Percentiles rank a stretch among this genome's conserved stretches.
Conservation (phyloP, 78 protist genomes). For the Chrysochromulina parva region DNA sequence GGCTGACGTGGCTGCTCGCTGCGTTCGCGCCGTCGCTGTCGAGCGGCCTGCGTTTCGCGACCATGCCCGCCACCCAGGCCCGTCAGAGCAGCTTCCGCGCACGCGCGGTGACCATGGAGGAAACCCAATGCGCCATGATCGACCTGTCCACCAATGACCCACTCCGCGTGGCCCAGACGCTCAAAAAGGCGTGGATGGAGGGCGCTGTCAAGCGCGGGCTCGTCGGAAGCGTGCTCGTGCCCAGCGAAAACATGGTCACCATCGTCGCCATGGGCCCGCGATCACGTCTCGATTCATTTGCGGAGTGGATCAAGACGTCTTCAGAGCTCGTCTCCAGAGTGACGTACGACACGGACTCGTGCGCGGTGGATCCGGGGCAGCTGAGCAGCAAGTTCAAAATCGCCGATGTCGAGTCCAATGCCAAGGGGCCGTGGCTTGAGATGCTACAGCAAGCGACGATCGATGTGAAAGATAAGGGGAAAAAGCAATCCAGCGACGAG, state of each 20-base stretch:
- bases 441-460: not conserved
- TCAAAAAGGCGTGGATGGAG: not conserved
- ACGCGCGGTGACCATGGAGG: too few relatives aligned
- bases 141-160: not conserved
- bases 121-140: too few relatives aligned
- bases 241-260: not conserved
- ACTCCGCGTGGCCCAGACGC: not conserved
- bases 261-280: not conserved
- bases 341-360: not conserved
- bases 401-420: not conserved
- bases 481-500: too few relatives aligned
- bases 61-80: too few relatives aligned
- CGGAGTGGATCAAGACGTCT: not conserved
- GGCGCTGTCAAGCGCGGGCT: not conserved
- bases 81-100: too few relatives aligned
- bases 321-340: not conserved
- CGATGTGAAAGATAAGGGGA: too few relatives aligned
- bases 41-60: too few relatives aligned
- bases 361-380: not conserved
- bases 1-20: too few relatives aligned
- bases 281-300: not conserved
- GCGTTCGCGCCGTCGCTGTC: too few relatives aligned
- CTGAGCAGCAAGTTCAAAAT: not conserved
- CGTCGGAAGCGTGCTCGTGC: not conserved
- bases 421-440: not conserved